Evolutionary conservation across 2,329 filamentous ascomycete genomes (phyloP).

Genomic region (Ophiostoma novo-ulmi): DNA sequence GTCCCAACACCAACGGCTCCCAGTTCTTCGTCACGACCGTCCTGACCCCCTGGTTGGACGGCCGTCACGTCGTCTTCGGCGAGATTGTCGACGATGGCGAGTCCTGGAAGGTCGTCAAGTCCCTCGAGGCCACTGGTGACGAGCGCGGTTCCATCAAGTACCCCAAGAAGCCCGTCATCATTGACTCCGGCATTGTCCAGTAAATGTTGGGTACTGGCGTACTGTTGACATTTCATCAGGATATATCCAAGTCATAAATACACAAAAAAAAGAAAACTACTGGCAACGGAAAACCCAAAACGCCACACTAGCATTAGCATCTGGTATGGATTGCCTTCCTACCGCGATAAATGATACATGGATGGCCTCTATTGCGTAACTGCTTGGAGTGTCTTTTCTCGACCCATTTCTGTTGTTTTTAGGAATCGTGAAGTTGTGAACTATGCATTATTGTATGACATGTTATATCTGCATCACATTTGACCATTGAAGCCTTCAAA

Average conservation of each 20-base stretch:
- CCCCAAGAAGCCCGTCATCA: conserved; percentile 39
- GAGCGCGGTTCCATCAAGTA: conserved; percentile 52
- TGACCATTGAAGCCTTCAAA: background rate
- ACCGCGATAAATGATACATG: conserved; percentile 12
- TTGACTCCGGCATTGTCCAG: conserved; percentile 22
- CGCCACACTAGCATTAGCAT: conserved; percentile 11
- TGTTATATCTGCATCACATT: background rate
- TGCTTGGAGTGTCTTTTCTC: conserved; percentile 15
- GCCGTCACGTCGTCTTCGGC: conserved; percentile 81
- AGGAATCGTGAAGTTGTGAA: background rate
- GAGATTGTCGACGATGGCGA: conserved; percentile 50
- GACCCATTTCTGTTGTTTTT: background rate
- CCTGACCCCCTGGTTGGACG: conserved; percentile 77
- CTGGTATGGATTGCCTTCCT: background rate
- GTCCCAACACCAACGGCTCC: conserved; percentile 95
- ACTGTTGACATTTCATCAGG: background rate
- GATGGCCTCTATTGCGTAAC: conserved; percentile 14
- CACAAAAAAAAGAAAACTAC: background rate
- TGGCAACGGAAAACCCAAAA: conserved; percentile 15
- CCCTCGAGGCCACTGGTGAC: conserved; percentile 57
- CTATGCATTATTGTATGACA: too few relatives aligned
- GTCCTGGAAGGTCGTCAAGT: conserved; percentile 52
- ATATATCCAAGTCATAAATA: background rate
- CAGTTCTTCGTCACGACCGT: conserved; percentile 98
- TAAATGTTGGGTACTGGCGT: conserved; percentile 20